Percentiles rank a stretch among this genome's conserved stretches.
Evolutionary conservation across 176 grass and related monocot genomes (phyloP).

Genomic region (Bonia amplexicaulis): DNA sequence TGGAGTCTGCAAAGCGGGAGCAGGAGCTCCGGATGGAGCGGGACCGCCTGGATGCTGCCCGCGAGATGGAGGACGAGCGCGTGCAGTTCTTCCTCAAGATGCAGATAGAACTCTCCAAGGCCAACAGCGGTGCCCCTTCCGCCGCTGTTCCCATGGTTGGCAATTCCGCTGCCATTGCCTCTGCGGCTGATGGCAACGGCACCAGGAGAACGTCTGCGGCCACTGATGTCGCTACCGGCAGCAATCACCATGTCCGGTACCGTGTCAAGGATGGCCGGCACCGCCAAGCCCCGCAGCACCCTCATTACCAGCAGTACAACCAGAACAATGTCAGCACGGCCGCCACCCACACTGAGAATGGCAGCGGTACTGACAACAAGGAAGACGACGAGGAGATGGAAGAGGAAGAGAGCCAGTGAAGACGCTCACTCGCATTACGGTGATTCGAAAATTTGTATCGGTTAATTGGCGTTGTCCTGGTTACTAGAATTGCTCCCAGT

Average conservation of each 20-base stretch:
- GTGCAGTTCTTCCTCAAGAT: constrained; percentile 92
- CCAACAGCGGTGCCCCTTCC: not conserved
- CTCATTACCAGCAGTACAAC: constrained; percentile 26
- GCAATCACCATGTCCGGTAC: constrained; percentile 48
- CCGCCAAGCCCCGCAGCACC: not conserved
- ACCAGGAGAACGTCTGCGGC: constrained; percentile 20
- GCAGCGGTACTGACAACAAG: constrained; percentile 32
- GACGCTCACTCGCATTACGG: not conserved
- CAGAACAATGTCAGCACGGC: not conserved
- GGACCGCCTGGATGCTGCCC: constrained; percentile 55
- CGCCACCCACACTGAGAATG: not conserved
- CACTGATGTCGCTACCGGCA: constrained; percentile 34
- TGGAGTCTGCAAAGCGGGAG: constrained; percentile 67
- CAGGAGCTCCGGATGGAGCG: constrained; percentile 79
- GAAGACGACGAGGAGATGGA: constrained; percentile 36
- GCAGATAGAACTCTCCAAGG: constrained; percentile 71
- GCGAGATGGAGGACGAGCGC: constrained; percentile 64
- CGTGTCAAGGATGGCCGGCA: constrained; percentile 18
- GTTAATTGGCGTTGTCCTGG: not conserved
- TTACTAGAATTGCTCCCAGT: constrained; percentile 7
- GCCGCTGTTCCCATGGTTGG: not conserved
- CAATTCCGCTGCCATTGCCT: not conserved
- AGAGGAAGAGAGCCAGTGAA: constrained; percentile 46
- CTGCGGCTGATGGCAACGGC: constrained; percentile 12
- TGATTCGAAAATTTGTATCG: not conserved